Evolutionary conservation across 2,329 filamentous ascomycete species (phyloP).

Genomic region (Stemphylium beticola): DNA sequence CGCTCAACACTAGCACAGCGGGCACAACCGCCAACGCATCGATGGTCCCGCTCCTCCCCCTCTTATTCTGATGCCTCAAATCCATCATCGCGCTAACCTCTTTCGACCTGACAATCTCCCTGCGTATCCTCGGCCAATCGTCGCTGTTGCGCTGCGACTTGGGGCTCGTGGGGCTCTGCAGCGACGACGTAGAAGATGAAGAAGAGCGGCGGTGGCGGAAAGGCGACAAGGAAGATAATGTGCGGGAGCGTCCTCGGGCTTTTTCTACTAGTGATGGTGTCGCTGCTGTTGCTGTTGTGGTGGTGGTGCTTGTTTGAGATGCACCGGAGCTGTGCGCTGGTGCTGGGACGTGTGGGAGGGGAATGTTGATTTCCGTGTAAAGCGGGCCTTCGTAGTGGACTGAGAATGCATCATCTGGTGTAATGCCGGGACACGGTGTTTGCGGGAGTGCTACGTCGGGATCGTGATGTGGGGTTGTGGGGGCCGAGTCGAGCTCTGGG

Average conservation of each 20-base stretch:
- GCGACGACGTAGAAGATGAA: conserved; percentile 20
- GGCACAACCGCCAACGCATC: conserved; percentile 46
- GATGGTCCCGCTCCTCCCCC: conserved; percentile 30
- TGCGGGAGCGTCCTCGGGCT: conserved; percentile 26
- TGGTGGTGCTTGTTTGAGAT: conserved; percentile 8
- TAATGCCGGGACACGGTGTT: background rate
- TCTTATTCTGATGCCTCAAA: conserved; percentile 25
- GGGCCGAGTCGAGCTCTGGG: background rate
- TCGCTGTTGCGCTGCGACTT: background rate
- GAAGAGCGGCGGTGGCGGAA: conserved; percentile 33
- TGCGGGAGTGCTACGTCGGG: background rate
- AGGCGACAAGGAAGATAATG: conserved; percentile 30
- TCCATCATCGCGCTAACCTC: conserved; percentile 36
- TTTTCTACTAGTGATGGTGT: background rate
- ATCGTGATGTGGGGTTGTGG: conserved; percentile 7
- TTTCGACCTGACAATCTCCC: conserved; percentile 25
- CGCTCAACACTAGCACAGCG: conserved; percentile 42
- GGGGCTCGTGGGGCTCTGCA: background rate
- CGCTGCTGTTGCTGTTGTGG: background rate
- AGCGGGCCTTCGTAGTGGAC: conserved; percentile 31
- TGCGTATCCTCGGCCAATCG: conserved; percentile 31
- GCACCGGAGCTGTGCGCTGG: background rate
- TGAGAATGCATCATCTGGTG: background rate
- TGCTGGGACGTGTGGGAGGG: conserved; percentile 31
- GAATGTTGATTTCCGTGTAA: conserved; percentile 46